phyloP scores from a whole-genome alignment of 257 asterid genomes.

The Catharanthus roseus region DNA sequence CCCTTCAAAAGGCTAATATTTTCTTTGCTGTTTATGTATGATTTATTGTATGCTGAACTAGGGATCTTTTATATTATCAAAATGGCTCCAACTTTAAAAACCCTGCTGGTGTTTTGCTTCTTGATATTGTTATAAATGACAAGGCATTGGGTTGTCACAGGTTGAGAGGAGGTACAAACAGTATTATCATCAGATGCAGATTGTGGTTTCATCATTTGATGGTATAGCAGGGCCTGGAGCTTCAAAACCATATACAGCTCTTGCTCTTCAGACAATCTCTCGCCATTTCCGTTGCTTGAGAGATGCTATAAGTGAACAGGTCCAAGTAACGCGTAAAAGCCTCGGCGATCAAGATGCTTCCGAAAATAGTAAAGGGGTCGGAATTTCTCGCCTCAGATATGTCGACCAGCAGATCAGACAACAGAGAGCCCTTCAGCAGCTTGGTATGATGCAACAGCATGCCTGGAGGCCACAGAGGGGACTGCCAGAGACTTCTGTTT shows the following conservation, averaged over 20 bases:
- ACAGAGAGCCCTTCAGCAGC: slow-evolving; percentile 81
- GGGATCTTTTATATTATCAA: not conserved
- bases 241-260: slow-evolving; percentile 73
- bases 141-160: slow-evolving; percentile 28
- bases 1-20: not conserved
- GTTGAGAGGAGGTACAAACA: slow-evolving; percentile 77
- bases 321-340: slow-evolving; percentile 47
- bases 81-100: not conserved
- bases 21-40: not conserved
- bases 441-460: slow-evolving; percentile 79
- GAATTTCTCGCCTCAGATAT: slow-evolving; percentile 68
- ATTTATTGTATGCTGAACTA: not conserved
- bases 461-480: slow-evolving; percentile 98
- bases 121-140: not conserved
- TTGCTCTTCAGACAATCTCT: slow-evolving; percentile 80
- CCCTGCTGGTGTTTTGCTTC: not conserved
- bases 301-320: slow-evolving; percentile 66
- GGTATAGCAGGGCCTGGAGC: slow-evolving; percentile 64
- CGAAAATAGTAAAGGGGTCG: slow-evolving; percentile 42
- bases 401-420: slow-evolving; percentile 75
- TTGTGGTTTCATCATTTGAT: slow-evolving; percentile 72
- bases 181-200: slow-evolving; percentile 85
- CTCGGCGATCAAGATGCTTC: slow-evolving; percentile 73
- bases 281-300: slow-evolving; percentile 83
- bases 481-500: slow-evolving; percentile 73